phyloP scores from a whole-genome alignment of 1,139 yeast genomes.

The Suhomyces atakaporum region DNA sequence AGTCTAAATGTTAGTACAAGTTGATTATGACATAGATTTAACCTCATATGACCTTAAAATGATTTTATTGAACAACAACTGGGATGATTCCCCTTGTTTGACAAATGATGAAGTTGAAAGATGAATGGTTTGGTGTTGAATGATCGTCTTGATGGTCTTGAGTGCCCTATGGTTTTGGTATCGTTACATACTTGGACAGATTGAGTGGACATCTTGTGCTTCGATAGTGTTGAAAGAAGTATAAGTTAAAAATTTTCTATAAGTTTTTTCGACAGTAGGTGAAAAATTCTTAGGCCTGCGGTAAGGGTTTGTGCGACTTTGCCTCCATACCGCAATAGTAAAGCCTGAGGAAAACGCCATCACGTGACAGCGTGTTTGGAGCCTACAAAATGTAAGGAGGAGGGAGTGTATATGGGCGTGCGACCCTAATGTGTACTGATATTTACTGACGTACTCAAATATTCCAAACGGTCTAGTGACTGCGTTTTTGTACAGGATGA shows the following conservation, averaged over 20 bases:
- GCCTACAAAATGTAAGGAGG: background rate
- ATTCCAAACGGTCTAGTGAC: slow-evolving; percentile 8
- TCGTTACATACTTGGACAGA: slow-evolving; percentile 65
- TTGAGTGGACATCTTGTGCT: slow-evolving; percentile 55
- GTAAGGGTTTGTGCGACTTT: slow-evolving; percentile 7
- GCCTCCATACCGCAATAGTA: slow-evolving; percentile 11
- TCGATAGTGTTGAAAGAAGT: slow-evolving; percentile 15
- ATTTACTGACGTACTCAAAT: slow-evolving; percentile 7
- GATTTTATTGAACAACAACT: too few species aligned
- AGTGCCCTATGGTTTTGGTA: background rate
- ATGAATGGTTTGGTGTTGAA: background rate
- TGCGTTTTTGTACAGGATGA: slow-evolving; percentile 10
- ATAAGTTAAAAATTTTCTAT: slow-evolving; percentile 17
- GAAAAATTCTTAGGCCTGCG: slow-evolving; percentile 12
- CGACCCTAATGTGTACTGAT: background rate
- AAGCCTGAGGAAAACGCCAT: background rate
- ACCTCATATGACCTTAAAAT: too few species aligned
- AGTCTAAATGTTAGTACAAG: slow-evolving; percentile 61
- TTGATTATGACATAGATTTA: too few species aligned
- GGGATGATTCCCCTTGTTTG: too few species aligned
- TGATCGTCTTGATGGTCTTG: background rate
- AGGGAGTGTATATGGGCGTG: slow-evolving; percentile 1
- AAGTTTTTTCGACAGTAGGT: slow-evolving; percentile 13
- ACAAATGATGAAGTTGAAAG: too few species aligned
- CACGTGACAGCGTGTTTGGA: slow-evolving; percentile 6